Evolutionary conservation across 2,329 filamentous ascomycete species (phyloP), one percentile per base, ranked within the genome.

Genomic region (Madurella fahalii): DNA sequence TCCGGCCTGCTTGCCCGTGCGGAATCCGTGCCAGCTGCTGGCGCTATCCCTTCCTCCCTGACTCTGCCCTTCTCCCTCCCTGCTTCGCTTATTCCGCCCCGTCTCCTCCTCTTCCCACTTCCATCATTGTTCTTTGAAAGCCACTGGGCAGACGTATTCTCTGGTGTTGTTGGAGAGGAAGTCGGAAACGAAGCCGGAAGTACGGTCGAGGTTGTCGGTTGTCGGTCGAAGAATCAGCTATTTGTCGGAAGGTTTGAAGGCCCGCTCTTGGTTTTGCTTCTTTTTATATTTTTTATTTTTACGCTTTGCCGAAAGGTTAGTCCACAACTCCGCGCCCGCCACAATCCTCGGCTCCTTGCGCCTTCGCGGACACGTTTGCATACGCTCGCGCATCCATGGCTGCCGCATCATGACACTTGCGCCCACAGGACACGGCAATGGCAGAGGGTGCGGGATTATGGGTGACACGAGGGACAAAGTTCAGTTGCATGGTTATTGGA

Each of bases 111-210:
- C 53, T 52, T 58, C 45, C 53, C 50, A 54, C 47, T 55, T 55
- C 48, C 56, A 59, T 61, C 60, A 63, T 57, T 58, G 52, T 63
- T 58, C 51, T 50, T 57, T 54, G 56, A 61, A 63, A 51, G 57
- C 50, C 52, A 55, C 51, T 49, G 48, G 50, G 54, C 57, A 55
- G 47, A 44, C 57, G 53, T 57, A 52, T 52, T 46, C 57, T 54
- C 50, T 58, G 65, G 65, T 64, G 65, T 65, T 64, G 65, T 64
- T 60, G 65, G 64, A 57, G 65, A 57, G 57, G 60, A 56, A 61
- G 60, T 62, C 48, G 62, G 58, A 64, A 50, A 54, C 53, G 61
- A 62, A 63, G 58, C 59, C 47, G 56, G 52, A 59, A 59, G 54
- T 18, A 52, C 46, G 58, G 56, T 54, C 31, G 54, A 59, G 31